Evolutionary conservation across 2,329 filamentous ascomycete genomes (phyloP), one percentile per base, ranked within the genome.

Genomic region (Dactylella cylindrospora): DNA sequence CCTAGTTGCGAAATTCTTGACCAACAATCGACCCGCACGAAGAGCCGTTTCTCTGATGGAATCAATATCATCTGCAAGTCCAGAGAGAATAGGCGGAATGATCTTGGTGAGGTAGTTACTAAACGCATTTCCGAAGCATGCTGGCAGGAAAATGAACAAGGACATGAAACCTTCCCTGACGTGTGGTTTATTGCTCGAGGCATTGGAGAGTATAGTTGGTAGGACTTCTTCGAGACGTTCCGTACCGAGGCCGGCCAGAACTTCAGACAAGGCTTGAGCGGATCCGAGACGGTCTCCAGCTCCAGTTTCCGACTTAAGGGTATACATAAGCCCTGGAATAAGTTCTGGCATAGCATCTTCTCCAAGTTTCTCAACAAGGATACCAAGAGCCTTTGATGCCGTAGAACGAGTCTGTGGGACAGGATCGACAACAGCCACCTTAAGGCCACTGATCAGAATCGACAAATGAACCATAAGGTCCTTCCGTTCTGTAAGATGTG

Each of bases 91-190:
- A 15, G 93, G 87, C 13, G 93, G 94, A 68, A 98, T 95, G 70
- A 98, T 95, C 71, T 85, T 90, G 74, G 85, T 88, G 64, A 98
- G 84, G 71, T 98, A 98, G 71, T 89, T 90, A 68, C 93, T 86
- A 71, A 98, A 98, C 73, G 90, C 95, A 79, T 98, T 98, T 70
- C 93, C 93, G 70, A 98, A 98, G 76, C 93, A 98, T 47, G 95
- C 93, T 9, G 93, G 93, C 76, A 98, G 83, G 80, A 96, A 98
- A 67, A 98, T 97, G 75, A 98, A 98, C 32, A 98, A 80, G 5
- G 93, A 96, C 93, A 98, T 98, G 77, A 98, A 98, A 38, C 93
- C 93, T 78, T 98, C 93, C 69, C 93, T 84, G 66, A 98, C 89
- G 50, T 90, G 84, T 13, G 93, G 73, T 74, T 95, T 96, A 67